Base-by-base conservation (phyloP, 257 asterid species). In the Echites panduratus region DNA sequence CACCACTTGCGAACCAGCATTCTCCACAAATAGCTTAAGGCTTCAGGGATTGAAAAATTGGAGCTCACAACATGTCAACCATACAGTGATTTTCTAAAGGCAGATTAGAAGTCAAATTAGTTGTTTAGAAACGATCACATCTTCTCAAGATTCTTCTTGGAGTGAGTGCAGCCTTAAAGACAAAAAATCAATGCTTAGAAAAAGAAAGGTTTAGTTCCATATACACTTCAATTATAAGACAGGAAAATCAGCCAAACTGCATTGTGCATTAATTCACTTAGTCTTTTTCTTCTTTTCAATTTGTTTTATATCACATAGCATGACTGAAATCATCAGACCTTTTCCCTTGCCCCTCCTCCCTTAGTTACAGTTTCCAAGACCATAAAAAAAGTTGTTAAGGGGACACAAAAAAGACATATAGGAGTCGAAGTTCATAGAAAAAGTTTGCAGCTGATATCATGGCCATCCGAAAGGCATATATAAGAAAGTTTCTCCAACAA, bases 321-420 rank as follows among this genome's bases (percentile, higher is more conserved):
- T 14, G 24, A 16, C 41, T 32, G 47, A 40, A 3, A 27, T 62
- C 22, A 16, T 62, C 45, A 11, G 45, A 19, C 66, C 12, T 27
- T 5, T 4, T 58, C 24, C 32, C 63, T 57, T 57, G 26, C 8
- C 59, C 59, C 27, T 58, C 14, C 3, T 7, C 64, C 64, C 71
- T 49, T 17, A 27, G 38, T 49, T 29, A 35, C 38, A 38, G 32
- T 27, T 54, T 19, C 22, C 66, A 70, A 70, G 40, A 48, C 35
- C 62, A 16, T 29, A 62, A 49, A 68, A 29, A 41, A 70, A 20
- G 26, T 26, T 27, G 22, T 10, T 0, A 19, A 49, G 41, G 29
- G 54, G n/a, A 70, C n/a, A 12, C 26, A 35, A 49, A 4, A 22
- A 64, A 29, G 65, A 73, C 20, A 38, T 50, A 73, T 47, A 63